Evolutionary conservation across 768 basidiomycete genomes (phyloP).

Genomic region (Panaeolus cyanescens): DNA sequence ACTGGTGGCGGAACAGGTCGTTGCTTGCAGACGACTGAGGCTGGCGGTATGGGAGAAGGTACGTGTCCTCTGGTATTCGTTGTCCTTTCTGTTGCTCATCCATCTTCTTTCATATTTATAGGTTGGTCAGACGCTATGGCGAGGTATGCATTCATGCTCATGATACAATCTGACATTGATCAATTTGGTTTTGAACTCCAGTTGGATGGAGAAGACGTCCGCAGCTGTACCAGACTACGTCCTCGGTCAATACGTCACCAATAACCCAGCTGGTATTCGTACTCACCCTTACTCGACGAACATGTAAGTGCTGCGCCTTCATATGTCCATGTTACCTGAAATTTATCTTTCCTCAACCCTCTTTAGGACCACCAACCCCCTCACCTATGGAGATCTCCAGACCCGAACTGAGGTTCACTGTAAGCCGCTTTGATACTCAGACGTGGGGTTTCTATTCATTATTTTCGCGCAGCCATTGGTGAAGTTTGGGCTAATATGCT

Average conservation of each 20-base stretch:
- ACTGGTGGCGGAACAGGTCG: constrained; percentile 59
- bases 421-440: constrained; percentile 20
- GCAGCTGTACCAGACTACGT: constrained; percentile 31
- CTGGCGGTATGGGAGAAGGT: constrained; percentile 71
- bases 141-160: constrained; percentile 25
- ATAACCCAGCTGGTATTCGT: constrained; percentile 30
- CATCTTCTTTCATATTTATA: constrained; percentile 5
- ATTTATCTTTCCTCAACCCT: background rate
- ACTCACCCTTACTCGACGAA: constrained; percentile 12
- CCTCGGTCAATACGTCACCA: constrained; percentile 55
- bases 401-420: constrained; percentile 45
- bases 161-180: background rate
- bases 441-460: background rate
- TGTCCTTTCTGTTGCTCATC: background rate
- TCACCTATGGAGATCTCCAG: background rate
- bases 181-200: constrained; percentile 5
- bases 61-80: constrained; percentile 9
- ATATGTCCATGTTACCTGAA: background rate
- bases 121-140: constrained; percentile 56
- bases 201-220: constrained; percentile 48
- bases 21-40: constrained; percentile 64
- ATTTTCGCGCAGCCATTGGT: constrained; percentile 7
- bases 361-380: constrained; percentile 7
- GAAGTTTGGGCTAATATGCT: constrained; percentile 21
- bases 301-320: constrained; percentile 26